Evolutionary conservation across 768 basidiomycete genomes (phyloP).

Genomic region (Phylloporus sp.): DNA sequence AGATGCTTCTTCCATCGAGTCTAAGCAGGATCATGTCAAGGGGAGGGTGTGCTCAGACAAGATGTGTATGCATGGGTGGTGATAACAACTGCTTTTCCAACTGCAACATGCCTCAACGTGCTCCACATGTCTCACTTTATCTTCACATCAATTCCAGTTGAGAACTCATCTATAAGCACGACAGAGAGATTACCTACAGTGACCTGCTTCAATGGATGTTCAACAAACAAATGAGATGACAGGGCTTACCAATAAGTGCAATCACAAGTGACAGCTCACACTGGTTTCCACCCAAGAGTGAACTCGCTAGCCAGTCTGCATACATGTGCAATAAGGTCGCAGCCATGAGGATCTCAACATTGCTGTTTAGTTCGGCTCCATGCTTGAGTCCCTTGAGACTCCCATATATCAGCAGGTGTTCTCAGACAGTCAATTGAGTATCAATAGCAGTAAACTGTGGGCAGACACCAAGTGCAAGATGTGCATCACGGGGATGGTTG

Average conservation of each 20-base stretch:
- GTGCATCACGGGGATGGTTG: conserved; percentile 57
- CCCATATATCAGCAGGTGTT: conserved; percentile 71
- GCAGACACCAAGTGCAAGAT: conserved; percentile 73
- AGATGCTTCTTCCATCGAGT: conserved; percentile 84
- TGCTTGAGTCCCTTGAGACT: conserved; percentile 62
- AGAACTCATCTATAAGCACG: conserved; percentile 79
- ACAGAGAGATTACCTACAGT: conserved; percentile 67
- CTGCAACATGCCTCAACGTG: conserved; percentile 59
- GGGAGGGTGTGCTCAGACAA: not conserved
- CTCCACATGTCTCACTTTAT: conserved; percentile 85
- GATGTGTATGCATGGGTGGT: conserved; percentile 54
- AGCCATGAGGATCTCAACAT: conserved; percentile 53
- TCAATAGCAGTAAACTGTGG: conserved; percentile 86
- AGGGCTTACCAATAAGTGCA: conserved; percentile 56
- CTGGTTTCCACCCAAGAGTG: conserved; percentile 77
- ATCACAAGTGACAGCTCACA: conserved; percentile 74
- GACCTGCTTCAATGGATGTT: too few species aligned
- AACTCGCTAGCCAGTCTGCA: conserved; percentile 68
- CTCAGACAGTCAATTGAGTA: conserved; percentile 69
- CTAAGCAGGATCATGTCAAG: conserved; percentile 27
- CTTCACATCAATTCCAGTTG: conserved; percentile 78
- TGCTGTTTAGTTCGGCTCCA: conserved; percentile 47
- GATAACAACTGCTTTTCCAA: conserved; percentile 67
- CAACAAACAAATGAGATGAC: not conserved
- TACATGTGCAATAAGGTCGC: conserved; percentile 58